Conservation (phyloP, 2,329 filamentous ascomycete species). For the Diaporthe batatas region DNA sequence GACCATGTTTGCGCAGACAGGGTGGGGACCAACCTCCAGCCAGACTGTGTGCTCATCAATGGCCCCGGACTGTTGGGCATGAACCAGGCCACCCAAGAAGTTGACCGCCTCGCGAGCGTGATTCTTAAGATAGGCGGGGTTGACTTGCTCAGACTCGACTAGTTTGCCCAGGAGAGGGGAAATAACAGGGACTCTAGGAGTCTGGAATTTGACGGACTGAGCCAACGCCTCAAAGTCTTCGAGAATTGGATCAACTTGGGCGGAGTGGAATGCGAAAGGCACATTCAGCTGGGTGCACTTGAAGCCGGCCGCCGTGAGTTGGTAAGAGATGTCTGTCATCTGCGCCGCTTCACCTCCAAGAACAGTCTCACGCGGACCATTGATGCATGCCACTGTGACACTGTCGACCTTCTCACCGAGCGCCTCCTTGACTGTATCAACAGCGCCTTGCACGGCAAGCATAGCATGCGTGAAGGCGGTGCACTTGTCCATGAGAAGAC, state of each 20-base stretch:
- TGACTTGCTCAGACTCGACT: conserved; percentile 69
- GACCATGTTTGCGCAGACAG: conserved; percentile 77
- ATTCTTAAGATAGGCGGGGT: conserved; percentile 72
- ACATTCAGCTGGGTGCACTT: conserved; percentile 63
- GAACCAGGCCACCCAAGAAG: conserved; percentile 73
- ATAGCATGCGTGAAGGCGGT: conserved; percentile 74
- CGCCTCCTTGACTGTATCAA: conserved; percentile 66
- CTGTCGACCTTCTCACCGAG: conserved; percentile 57
- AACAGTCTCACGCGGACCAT: conserved; percentile 81
- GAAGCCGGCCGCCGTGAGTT: conserved; percentile 51
- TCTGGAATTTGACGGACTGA: conserved; percentile 53
- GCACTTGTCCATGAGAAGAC: conserved; percentile 75
- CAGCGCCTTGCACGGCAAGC: conserved; percentile 62
- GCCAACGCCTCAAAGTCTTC: conserved; percentile 68
- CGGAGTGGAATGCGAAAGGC: conserved; percentile 67
- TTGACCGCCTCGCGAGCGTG: conserved; percentile 78
- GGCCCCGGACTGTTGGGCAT: conserved; percentile 68
- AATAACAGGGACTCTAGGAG: conserved; percentile 71
- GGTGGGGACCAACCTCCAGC: conserved; percentile 82
- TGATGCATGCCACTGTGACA: conserved; percentile 77
- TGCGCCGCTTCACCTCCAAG: conserved; percentile 63
- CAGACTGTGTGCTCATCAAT: conserved; percentile 77
- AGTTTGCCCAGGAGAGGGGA: conserved; percentile 76
- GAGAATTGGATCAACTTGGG: conserved; percentile 67
- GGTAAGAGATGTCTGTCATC: conserved; percentile 59